Evolutionary conservation across 192 early-diverging fungal species (phyloP).

Genomic region (Backusella psychrophila): DNA sequence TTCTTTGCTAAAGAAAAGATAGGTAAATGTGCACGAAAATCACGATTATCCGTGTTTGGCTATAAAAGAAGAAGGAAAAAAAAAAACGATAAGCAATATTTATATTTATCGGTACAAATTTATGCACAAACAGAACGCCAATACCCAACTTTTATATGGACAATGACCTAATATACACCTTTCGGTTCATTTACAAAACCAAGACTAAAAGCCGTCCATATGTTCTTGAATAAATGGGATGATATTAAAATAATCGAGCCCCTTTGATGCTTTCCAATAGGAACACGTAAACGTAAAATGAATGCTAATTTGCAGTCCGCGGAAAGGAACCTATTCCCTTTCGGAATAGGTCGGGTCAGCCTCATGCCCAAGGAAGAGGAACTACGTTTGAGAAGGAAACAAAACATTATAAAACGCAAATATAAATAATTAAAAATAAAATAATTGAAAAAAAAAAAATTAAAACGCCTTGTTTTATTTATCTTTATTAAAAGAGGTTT

Average conservation of each 20-base stretch:
- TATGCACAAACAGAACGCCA: background rate
- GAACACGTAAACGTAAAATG: constrained; percentile 2
- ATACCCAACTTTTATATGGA: background rate
- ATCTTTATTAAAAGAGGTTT: background rate
- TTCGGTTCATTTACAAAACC: background rate
- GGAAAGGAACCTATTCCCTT: constrained; percentile 3
- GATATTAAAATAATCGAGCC: background rate
- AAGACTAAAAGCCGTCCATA: background rate
- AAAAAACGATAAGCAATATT: background rate
- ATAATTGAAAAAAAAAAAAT: background rate
- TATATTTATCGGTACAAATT: background rate
- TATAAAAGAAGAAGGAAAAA: background rate
- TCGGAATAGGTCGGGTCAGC: constrained; percentile 6
- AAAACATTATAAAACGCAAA: background rate
- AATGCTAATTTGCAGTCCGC: background rate
- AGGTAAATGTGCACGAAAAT: background rate
- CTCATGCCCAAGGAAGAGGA: background rate
- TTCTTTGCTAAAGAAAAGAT: background rate
- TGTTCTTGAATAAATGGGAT: background rate
- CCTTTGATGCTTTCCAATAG: background rate
- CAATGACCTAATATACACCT: background rate
- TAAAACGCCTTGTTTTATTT: background rate
- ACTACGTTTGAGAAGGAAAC: background rate
- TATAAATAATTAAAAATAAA: background rate
- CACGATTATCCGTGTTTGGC: background rate